A percentile compares a stretch with the other conserved stretches of the same genome.
Evolutionary conservation across 345 rosid genomes (phyloP).

Genomic region (Populus euphratica): DNA sequence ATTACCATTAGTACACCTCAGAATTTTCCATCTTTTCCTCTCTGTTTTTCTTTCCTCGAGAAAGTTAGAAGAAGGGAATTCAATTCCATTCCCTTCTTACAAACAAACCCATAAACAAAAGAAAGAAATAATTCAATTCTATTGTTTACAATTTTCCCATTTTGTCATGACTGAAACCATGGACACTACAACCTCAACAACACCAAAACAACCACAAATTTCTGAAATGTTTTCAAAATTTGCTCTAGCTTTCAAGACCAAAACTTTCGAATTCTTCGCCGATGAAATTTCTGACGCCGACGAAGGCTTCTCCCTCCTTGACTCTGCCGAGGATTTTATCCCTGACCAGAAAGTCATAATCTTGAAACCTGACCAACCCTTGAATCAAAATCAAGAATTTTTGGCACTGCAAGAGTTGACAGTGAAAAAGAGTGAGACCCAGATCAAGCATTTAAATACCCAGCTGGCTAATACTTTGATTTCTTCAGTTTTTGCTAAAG

Average conservation of each 20-base stretch:
- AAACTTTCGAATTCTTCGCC: slow-evolving; percentile 80
- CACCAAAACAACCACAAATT: slow-evolving; percentile 62
- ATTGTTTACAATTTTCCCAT: background rate
- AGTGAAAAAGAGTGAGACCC: slow-evolving; percentile 14
- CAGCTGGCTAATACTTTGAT: slow-evolving; percentile 49
- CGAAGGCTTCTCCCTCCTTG: slow-evolving; percentile 63
- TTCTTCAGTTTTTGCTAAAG: slow-evolving; percentile 68
- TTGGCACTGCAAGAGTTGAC: background rate
- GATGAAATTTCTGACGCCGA: slow-evolving; percentile 19
- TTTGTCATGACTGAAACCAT: slow-evolving; percentile 37
- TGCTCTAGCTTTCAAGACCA: slow-evolving; percentile 87
- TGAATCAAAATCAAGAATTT: background rate
- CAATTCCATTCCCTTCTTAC: background rate
- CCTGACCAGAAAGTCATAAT: slow-evolving; percentile 91
- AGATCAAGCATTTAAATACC: slow-evolving; percentile 36
- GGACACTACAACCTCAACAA: slow-evolving; percentile 33
- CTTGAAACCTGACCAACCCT: slow-evolving; percentile 69
- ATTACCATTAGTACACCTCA: background rate
- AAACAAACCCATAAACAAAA: background rate
- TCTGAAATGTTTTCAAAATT: slow-evolving; percentile 91
- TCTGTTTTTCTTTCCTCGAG: background rate
- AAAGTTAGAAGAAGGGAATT: background rate
- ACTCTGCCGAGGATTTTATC: slow-evolving; percentile 86
- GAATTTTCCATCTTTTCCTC: slow-evolving; percentile 5
- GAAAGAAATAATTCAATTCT: background rate